Percentiles rank a stretch among this genome's conserved stretches.
Evolutionary conservation across 495 filamentous ascomycete genomes (phyloP).

Genomic region (Jackrogersella multiformis): DNA sequence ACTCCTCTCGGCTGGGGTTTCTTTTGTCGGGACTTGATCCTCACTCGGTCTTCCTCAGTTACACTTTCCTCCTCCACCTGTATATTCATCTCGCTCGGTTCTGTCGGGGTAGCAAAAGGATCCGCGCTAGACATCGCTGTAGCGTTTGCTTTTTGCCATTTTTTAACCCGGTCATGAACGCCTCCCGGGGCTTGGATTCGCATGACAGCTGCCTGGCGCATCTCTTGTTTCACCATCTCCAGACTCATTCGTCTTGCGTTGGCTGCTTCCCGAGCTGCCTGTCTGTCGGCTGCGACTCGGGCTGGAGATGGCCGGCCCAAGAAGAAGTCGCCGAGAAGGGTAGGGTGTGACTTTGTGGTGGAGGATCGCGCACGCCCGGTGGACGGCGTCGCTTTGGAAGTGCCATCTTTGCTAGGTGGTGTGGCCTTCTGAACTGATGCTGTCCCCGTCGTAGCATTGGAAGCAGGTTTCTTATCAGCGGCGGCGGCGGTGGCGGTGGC

Average conservation of each 20-base stretch:
- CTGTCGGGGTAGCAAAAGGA: slow-evolving; percentile 51
- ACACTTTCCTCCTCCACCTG: slow-evolving; percentile 58
- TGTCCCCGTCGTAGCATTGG: slow-evolving; percentile 26
- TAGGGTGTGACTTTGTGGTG: slow-evolving; percentile 48
- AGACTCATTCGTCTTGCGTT: slow-evolving; percentile 56
- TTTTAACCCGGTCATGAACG: slow-evolving; percentile 74
- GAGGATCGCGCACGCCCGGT: slow-evolving; percentile 42
- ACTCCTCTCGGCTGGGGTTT: slow-evolving; percentile 44
- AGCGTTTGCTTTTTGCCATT: slow-evolving; percentile 78
- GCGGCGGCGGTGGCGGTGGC: too few species aligned
- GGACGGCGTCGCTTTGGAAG: slow-evolving; percentile 55
- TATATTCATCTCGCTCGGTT: slow-evolving; percentile 56
- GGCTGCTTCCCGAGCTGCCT: slow-evolving; percentile 46
- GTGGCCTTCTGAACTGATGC: slow-evolving; percentile 15
- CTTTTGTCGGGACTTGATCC: slow-evolving; percentile 57
- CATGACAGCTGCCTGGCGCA: slow-evolving; percentile 58
- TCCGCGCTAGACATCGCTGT: slow-evolving; percentile 57
- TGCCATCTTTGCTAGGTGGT: slow-evolving; percentile 37
- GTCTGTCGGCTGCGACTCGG: slow-evolving; percentile 50
- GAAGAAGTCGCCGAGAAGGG: slow-evolving; percentile 62
- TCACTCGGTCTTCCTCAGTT: slow-evolving; percentile 59
- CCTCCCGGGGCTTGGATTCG: slow-evolving; percentile 59
- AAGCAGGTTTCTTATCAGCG: slow-evolving; percentile 20
- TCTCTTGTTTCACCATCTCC: slow-evolving; percentile 59
- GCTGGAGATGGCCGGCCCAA: slow-evolving; percentile 61